These are phyloP conservation scores for Euphorbia lathyris DNA, from an alignment of 345 rosid species.

Conservation along the genomic window DNA sequence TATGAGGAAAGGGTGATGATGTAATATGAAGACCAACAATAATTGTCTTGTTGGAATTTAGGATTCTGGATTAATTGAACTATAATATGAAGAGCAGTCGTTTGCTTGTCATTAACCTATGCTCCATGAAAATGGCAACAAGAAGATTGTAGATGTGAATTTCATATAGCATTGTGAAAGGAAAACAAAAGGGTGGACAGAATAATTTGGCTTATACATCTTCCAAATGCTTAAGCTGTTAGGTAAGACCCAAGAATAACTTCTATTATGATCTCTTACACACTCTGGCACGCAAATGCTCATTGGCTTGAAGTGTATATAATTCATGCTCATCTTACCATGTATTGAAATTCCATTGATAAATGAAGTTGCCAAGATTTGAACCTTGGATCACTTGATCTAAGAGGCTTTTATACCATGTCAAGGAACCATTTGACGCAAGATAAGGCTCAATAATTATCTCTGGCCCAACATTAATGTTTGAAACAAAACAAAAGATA, in stretches of 20 bases:
- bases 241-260: not conserved
- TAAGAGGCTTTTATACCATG: too few relatives aligned
- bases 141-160: not conserved
- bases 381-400: too few relatives aligned
- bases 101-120: not conserved
- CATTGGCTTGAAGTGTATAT: too few relatives aligned
- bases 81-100: not conserved
- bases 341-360: too few relatives aligned
- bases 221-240: not conserved
- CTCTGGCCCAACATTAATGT: not conserved
- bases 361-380: too few relatives aligned
- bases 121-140: not conserved
- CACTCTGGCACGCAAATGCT: too few relatives aligned
- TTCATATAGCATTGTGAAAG: constrained; percentile 1
- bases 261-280: not conserved
- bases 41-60: not conserved
- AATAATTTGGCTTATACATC: not conserved
- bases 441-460: too few relatives aligned
- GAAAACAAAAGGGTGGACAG: not conserved
- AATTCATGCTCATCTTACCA: too few relatives aligned
- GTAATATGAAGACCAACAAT: not conserved
- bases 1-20: not conserved
- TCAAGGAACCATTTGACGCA: not conserved
- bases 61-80: not conserved
- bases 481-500: not conserved